Conservation (phyloP, 2,329 filamentous ascomycete genomes). For the Penicillium occitanis region DNA sequence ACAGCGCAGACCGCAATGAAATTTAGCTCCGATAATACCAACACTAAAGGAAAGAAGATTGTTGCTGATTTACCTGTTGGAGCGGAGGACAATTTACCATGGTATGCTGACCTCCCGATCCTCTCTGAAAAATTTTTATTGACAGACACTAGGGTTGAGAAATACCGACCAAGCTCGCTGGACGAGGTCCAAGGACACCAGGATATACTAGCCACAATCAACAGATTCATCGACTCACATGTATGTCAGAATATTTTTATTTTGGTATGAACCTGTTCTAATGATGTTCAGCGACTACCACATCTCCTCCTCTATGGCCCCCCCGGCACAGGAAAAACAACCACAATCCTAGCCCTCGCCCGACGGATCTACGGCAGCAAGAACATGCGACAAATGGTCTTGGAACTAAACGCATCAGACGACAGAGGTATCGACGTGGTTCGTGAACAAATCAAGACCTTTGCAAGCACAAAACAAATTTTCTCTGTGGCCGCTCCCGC, state of each 20-base stretch:
- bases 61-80: slow-evolving; percentile 91
- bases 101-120: slow-evolving; percentile 53
- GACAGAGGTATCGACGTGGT: slow-evolving; percentile 98
- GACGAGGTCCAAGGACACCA: slow-evolving; percentile 94
- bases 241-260: slow-evolving; percentile 38
- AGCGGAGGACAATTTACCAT: slow-evolving; percentile 89
- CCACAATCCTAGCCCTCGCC: slow-evolving; percentile 89
- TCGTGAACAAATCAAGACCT: slow-evolving; percentile 98
- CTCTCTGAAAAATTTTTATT: neutral
- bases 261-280: neutral
- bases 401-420: slow-evolving; percentile 96
- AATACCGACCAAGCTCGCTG: slow-evolving; percentile 86
- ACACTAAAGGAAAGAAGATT: slow-evolving; percentile 81
- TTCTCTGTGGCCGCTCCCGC: slow-evolving; percentile 64
- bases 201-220: slow-evolving; percentile 95
- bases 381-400: slow-evolving; percentile 97
- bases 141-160: slow-evolving; percentile 72
- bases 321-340: slow-evolving; percentile 95
- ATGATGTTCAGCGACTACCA: slow-evolving; percentile 64
- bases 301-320: slow-evolving; percentile 96
- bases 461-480: slow-evolving; percentile 97
- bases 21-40: slow-evolving; percentile 72
- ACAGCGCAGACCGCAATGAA: slow-evolving; percentile 53
- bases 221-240: slow-evolving; percentile 94
- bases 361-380: slow-evolving; percentile 86